Conservation (phyloP, 2,329 filamentous ascomycete species). For the Aspergillus brunneoviolaceus region DNA sequence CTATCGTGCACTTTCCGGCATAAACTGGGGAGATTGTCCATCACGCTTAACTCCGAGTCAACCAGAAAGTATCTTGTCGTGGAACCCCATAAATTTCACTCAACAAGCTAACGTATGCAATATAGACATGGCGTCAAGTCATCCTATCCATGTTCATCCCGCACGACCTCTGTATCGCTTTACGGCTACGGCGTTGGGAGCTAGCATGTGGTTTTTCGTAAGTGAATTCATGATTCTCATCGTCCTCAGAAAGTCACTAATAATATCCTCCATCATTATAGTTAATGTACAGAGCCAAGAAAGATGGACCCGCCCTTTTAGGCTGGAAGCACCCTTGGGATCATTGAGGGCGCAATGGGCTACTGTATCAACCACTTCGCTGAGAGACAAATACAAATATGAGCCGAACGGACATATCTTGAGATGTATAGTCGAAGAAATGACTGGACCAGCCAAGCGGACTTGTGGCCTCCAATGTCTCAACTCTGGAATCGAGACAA, state of each 20-base stretch:
- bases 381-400: slow-evolving; percentile 1
- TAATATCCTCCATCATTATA: slow-evolving; percentile 38
- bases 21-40: background rate
- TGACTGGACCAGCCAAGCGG: too few species aligned
- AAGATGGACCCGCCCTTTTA: slow-evolving; percentile 86
- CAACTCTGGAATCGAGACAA: background rate
- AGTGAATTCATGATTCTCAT: slow-evolving; percentile 4
- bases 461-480: too few species aligned
- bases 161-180: slow-evolving; percentile 75
- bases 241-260: too few species aligned
- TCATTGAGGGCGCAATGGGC: slow-evolving; percentile 58
- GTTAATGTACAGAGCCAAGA: slow-evolving; percentile 95
- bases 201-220: slow-evolving; percentile 99
- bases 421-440: too few species aligned
- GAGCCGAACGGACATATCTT: background rate
- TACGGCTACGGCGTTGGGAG: slow-evolving; percentile 80
- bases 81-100: background rate
- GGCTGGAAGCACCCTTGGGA: slow-evolving; percentile 98
- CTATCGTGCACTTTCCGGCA: background rate
- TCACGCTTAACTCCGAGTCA: background rate
- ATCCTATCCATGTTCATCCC: slow-evolving; percentile 55
- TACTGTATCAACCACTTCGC: background rate
- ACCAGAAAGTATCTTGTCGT: background rate
- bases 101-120: background rate
- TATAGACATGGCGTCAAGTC: slow-evolving; percentile 42